These are phyloP conservation scores for Picocystis sp. DNA, from an alignment of 163 green algal genomes.

Conservation along the genomic window DNA sequence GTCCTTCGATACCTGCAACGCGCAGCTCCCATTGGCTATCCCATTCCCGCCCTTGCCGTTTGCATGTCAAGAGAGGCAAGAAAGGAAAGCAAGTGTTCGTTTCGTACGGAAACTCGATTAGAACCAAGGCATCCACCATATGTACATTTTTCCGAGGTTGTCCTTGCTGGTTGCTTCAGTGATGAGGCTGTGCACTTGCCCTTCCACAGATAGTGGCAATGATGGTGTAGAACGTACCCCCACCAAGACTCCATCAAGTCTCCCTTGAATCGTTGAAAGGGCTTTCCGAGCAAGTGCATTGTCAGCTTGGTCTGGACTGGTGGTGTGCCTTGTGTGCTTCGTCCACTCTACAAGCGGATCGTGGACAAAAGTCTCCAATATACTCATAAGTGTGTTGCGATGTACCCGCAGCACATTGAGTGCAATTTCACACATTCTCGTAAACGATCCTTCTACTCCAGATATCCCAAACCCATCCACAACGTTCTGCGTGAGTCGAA, in stretches of 20 bases:
- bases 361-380: slow-evolving; percentile 92
- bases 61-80: too few relatives aligned
- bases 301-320: slow-evolving; percentile 5
- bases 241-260: slow-evolving; percentile 69
- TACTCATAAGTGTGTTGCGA: slow-evolving; percentile 59
- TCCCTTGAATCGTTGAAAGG: slow-evolving; percentile 63
- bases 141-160: slow-evolving; percentile 84
- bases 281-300: slow-evolving; percentile 49
- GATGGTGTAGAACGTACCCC: slow-evolving; percentile 63
- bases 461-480: slow-evolving; percentile 79
- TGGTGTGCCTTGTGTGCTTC: slow-evolving; percentile 10
- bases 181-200: slow-evolving; percentile 78
- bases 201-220: slow-evolving; percentile 58
- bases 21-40: too few relatives aligned
- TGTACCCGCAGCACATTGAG: slow-evolving; percentile 67
- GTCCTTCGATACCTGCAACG: too few relatives aligned
- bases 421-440: slow-evolving; percentile 63
- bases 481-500: slow-evolving; percentile 82
- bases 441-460: slow-evolving; percentile 75
- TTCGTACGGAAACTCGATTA: slow-evolving; percentile 7
- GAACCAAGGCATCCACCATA: slow-evolving; percentile 80
- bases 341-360: slow-evolving; percentile 94
- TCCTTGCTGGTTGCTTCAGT: slow-evolving; percentile 66
- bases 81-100: too few relatives aligned
- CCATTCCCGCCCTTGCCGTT: too few relatives aligned